These are phyloP conservation scores for Magnusiomyces paraingens DNA, from an alignment of 1,139 yeast genomes.

Conservation along the genomic window DNA sequence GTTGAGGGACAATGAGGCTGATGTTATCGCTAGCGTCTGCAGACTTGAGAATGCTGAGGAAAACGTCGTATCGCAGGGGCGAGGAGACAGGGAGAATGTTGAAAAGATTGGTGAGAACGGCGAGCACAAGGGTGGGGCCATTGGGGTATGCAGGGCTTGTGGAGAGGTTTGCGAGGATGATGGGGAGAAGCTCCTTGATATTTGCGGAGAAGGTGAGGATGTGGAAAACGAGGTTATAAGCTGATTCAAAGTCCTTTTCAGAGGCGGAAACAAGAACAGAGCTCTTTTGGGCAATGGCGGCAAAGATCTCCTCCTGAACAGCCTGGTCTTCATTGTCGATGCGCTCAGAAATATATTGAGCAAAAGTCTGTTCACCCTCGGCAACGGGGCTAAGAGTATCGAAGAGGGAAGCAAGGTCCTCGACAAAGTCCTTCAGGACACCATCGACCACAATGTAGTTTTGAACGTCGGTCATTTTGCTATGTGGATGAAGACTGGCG, in stretches of 20 bases:
- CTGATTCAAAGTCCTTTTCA: slow-evolving; percentile 38
- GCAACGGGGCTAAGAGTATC: slow-evolving; percentile 31
- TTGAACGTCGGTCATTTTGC: slow-evolving; percentile 18
- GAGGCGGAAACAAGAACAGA: slow-evolving; percentile 29
- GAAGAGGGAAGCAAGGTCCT: slow-evolving; percentile 36
- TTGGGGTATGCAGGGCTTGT: slow-evolving; percentile 26
- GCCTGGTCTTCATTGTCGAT: slow-evolving; percentile 23
- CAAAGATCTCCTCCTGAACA: slow-evolving; percentile 29
- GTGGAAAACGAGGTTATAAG: slow-evolving; percentile 37
- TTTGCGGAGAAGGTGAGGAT: slow-evolving; percentile 34
- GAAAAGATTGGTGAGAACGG: slow-evolving; percentile 38
- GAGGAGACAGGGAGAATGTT: slow-evolving; percentile 34
- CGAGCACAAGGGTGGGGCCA: slow-evolving; percentile 31
- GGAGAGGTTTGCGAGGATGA: slow-evolving; percentile 30
- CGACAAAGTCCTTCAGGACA: slow-evolving; percentile 33
- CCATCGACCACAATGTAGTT: slow-evolving; percentile 34
- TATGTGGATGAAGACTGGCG: neutral
- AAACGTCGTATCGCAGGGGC: slow-evolving; percentile 30
- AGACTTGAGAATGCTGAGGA: slow-evolving; percentile 32
- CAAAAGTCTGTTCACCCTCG: slow-evolving; percentile 21
- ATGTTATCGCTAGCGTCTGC: slow-evolving; percentile 32
- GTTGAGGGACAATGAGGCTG: slow-evolving; percentile 34
- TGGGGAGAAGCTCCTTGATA: slow-evolving; percentile 30
- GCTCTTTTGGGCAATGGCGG: slow-evolving; percentile 31
- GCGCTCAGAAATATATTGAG: slow-evolving; percentile 17